A percentile compares a stretch with the other conserved stretches of the same genome.
phyloP scores from a whole-genome alignment of 441 rosid species.

The Jatropha podagrica region DNA sequence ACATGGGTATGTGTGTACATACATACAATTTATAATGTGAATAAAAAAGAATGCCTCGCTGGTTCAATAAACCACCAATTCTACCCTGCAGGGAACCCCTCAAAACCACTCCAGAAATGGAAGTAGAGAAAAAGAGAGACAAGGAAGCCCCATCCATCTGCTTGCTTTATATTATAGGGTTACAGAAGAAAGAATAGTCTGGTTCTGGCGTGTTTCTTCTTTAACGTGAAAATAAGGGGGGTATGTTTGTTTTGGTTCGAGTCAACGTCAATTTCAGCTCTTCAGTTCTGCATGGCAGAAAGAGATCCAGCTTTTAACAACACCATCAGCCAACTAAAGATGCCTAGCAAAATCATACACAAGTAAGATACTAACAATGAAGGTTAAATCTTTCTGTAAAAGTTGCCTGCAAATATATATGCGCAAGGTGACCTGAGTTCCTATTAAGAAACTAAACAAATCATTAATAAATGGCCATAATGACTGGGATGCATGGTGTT shows the following conservation, averaged over 20 bases:
- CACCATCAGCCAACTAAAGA: neutral
- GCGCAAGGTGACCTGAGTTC: neutral
- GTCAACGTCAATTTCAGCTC: slow-evolving; percentile 7
- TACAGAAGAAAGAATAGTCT: neutral
- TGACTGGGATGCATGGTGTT: neutral
- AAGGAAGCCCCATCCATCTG: slow-evolving; percentile 1
- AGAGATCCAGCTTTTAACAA: neutral
- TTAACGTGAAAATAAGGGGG: neutral
- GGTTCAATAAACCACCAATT: neutral
- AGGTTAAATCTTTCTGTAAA: neutral
- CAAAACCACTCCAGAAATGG: neutral
- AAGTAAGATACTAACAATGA: neutral
- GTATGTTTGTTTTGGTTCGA: neutral
- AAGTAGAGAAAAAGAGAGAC: neutral
- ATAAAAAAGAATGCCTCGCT: neutral
- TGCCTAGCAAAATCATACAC: too few species aligned
- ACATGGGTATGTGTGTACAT: neutral
- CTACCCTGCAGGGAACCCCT: neutral
- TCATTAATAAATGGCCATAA: neutral
- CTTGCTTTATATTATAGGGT: neutral
- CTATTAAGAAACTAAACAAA: neutral
- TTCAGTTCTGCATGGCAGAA: neutral
- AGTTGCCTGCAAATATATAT: neutral
- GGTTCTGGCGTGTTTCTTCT: neutral
- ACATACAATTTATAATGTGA: neutral